Base-by-base conservation (phyloP, 2,329 filamentous ascomycete species). In the Polytolypa hystricis region DNA sequence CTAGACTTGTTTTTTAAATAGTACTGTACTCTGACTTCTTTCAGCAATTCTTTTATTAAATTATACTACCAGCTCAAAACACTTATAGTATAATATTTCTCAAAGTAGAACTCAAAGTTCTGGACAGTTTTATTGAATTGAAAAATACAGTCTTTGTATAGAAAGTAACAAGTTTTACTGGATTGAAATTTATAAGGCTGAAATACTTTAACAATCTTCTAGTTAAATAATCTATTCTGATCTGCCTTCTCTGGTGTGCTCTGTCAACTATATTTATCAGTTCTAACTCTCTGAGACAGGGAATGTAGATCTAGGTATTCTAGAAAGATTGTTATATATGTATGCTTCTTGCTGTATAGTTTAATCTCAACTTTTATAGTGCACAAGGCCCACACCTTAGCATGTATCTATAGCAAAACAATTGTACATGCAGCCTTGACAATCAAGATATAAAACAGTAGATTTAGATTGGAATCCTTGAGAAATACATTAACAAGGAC, bases 61-160 rank as follows among this genome's bases (percentile, higher is more conserved):
- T 23, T 33, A 19, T n/a, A 33, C 17, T 5, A 33, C 5, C 31
- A 33, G n/a, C 31, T 20, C 20, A 33, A 33, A 33, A 23, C 31
- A 20, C 19, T n/a, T 21, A 34, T 14, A 9, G 17, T 25, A 10
- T 12, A 34, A 21, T n/a, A 25, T n/a, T 25, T n/a, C 21, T 25
- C n/a, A 25, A 25, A 25, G 7, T 7, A 25, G n/a, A 7, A 7
- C 21, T n/a, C 21, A 25, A n/a, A 7, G 7, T 7, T 25, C n/a
- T 7, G n/a, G 7, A 7, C 21, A 7, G n/a, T 25, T 25, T n/a
- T 25, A 7, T 7, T 25, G n/a, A 25, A 25, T n/a, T n/a, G 21
- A 25, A 25, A n/a, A n/a, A 25, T 7, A 25, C 21, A 7, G 7
- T n/a, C 21, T 25, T 25, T 25, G 21, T 25, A 25, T n/a, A 7